Evolutionary conservation across 768 basidiomycete species (phyloP).

Genomic region (Trametopsis cervina): DNA sequence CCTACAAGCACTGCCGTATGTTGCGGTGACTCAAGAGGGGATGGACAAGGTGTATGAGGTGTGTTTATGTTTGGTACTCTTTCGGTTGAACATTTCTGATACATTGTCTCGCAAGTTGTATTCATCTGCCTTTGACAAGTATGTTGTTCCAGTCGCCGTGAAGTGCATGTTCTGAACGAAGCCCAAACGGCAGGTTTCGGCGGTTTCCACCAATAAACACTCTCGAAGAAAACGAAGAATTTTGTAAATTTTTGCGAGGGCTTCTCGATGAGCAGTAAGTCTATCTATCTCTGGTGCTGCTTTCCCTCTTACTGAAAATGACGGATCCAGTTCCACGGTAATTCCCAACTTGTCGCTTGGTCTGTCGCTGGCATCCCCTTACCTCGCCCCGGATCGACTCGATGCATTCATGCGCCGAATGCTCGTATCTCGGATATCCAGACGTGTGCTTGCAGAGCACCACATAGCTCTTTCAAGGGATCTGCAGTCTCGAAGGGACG

Average conservation of each 20-base stretch:
- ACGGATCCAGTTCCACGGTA: constrained; percentile 59
- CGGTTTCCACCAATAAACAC: constrained; percentile 66
- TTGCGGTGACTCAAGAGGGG: constrained; percentile 80
- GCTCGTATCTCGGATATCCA: constrained; percentile 85
- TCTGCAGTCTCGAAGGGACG: constrained; percentile 27
- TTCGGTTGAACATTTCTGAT: not conserved
- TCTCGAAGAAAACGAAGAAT: constrained; percentile 67
- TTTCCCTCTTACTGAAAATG: constrained; percentile 1
- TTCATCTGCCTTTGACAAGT: constrained; percentile 86
- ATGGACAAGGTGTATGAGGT: constrained; percentile 83
- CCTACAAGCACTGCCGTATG: constrained; percentile 78
- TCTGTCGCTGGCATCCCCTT: constrained; percentile 76
- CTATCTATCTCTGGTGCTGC: constrained; percentile 1
- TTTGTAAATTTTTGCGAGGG: constrained; percentile 62
- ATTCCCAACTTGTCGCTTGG: constrained; percentile 82
- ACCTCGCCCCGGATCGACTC: constrained; percentile 68
- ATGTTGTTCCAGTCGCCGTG: constrained; percentile 15
- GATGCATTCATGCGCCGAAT: constrained; percentile 89
- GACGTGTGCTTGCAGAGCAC: constrained; percentile 84
- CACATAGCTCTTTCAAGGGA: constrained; percentile 75
- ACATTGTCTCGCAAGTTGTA: constrained; percentile 50
- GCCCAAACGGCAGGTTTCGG: constrained; percentile 29
- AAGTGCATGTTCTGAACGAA: not conserved
- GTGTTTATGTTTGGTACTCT: constrained; percentile 20
- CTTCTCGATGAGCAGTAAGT: constrained; percentile 73